Evolutionary conservation across 129 eudicot genomes (phyloP), one percentile per base, ranked within the genome.

Genomic region (Lonicera japonica): DNA sequence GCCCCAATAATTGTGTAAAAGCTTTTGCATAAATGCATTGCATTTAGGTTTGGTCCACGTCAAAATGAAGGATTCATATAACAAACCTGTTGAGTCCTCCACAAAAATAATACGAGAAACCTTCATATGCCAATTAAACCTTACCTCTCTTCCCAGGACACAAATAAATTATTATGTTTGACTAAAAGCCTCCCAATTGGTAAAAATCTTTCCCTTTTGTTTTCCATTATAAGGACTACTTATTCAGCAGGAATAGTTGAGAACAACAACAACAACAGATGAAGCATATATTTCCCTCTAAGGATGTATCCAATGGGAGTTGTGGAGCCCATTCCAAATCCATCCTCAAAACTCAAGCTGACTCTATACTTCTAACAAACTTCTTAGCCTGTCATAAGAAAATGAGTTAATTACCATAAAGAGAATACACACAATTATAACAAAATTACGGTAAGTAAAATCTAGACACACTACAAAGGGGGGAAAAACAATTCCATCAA

Each of bases 331-430:
- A 15, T 15, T 12, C 2, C 12, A 25, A 6, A 25, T 29, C 4
- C 39, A 47, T 3, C 15, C 25, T 47, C 61, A 8, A 8, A 48
- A 22, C 25, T 83, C 77, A 78, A 56, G 85, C 22, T 3, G 87
- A 83, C 79, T 83, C 87, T 23, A 83, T 50, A 73, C 77, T 80
- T 78, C 73, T 75, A 55, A 80, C 88, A 9, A 83, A 75, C 60
- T 87, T 87, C 75, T 83, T 87, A 11, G 87, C 90, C 95, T 87
- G 90, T 43, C 60, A 75, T 21, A 34, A 22, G 40, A 52, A 55
- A 56, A 55, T 21, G 46, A 54, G 25, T 64, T 56, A 56, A 63
- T 21, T 43, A 68, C 39, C 63, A 61, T n/a, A n/a, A n/a, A n/a
- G n/a, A n/a, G n/a, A n/a, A n/a, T n/a, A n/a, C n/a, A n/a, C n/a